Evolutionary conservation across 78 protist genomes (phyloP).

Genomic region (Chrysochromulina parva): DNA sequence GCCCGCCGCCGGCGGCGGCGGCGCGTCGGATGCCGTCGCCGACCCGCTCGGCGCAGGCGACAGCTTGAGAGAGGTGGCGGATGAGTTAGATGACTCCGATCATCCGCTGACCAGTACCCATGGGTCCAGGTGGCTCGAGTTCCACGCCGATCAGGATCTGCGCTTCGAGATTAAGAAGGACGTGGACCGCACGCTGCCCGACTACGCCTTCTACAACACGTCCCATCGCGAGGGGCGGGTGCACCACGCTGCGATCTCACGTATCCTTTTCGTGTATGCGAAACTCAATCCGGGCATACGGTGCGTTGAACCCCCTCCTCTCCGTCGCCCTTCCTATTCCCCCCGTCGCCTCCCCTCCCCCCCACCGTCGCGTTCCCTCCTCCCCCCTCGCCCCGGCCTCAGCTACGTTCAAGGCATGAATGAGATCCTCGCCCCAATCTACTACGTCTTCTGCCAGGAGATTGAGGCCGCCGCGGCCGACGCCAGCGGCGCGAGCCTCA

Average conservation of each 20-base stretch:
- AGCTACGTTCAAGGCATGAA: conserved; percentile 51
- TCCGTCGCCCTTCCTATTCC: too few species aligned
- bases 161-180: not conserved
- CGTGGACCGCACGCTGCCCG: conserved; percentile 19
- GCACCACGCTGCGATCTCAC: conserved; percentile 25
- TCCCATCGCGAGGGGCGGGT: not conserved
- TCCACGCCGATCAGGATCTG: not conserved
- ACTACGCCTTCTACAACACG: not conserved
- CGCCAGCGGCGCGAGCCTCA: not conserved
- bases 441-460: conserved; percentile 15
- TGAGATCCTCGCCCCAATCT: conserved; percentile 55
- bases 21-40: too few species aligned
- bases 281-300: conserved; percentile 52
- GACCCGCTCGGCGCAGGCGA: not conserved
- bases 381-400: too few species aligned
- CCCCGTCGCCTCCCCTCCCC: too few species aligned
- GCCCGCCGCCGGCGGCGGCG: too few species aligned
- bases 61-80: not conserved
- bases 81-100: not conserved
- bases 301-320: not conserved
- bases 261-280: conserved; percentile 47
- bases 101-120: not conserved
- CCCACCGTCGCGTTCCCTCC: too few species aligned
- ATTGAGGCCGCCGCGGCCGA: not conserved
- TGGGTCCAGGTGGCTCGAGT: not conserved